These are phyloP conservation scores for Choiromyces venosus DNA, from an alignment of 495 filamentous ascomycete genomes.

Conservation along the genomic window DNA sequence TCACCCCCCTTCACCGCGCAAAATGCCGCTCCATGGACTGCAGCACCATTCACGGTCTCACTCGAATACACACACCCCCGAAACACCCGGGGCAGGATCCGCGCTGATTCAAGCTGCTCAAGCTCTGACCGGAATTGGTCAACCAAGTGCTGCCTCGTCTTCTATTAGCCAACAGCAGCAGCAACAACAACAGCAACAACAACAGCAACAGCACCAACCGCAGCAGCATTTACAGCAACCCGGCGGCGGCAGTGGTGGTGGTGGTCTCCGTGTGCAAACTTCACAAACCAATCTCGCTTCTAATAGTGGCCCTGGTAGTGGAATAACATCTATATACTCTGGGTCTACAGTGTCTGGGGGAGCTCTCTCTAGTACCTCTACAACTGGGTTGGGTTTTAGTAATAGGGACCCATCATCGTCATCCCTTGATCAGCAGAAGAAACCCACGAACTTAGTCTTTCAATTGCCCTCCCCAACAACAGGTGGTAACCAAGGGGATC, in stretches of 20 bases:
- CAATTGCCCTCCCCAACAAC: constrained; percentile 33
- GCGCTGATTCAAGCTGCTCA: constrained; percentile 39
- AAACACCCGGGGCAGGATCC: constrained; percentile 26
- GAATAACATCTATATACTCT: constrained; percentile 38
- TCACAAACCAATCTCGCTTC: constrained; percentile 19
- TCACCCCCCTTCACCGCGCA: constrained; percentile 3
- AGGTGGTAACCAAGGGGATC: constrained; percentile 5
- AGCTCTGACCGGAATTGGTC: constrained; percentile 36
- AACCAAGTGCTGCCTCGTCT: constrained; percentile 18
- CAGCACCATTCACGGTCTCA: constrained; percentile 27
- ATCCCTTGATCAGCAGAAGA: constrained; percentile 32
- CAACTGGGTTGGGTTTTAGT: not conserved
- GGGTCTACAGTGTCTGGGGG: constrained; percentile 16
- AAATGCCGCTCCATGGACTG: constrained; percentile 39
- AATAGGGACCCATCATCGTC: constrained; percentile 9
- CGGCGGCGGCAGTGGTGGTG: not conserved
- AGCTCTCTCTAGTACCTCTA: not conserved
- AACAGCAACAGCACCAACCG: constrained; percentile 27
- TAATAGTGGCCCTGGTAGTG: constrained; percentile 14
- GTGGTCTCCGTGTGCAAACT: constrained; percentile 27
- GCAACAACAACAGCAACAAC: constrained; percentile 14
- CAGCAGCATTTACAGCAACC: constrained; percentile 22
- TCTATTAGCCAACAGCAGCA: constrained; percentile 11
- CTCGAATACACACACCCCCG: constrained; percentile 25
- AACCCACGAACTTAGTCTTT: constrained; percentile 29